phyloP scores from a whole-genome alignment of 2,329 filamentous ascomycete genomes.

The Exophiala xenobiotica region DNA sequence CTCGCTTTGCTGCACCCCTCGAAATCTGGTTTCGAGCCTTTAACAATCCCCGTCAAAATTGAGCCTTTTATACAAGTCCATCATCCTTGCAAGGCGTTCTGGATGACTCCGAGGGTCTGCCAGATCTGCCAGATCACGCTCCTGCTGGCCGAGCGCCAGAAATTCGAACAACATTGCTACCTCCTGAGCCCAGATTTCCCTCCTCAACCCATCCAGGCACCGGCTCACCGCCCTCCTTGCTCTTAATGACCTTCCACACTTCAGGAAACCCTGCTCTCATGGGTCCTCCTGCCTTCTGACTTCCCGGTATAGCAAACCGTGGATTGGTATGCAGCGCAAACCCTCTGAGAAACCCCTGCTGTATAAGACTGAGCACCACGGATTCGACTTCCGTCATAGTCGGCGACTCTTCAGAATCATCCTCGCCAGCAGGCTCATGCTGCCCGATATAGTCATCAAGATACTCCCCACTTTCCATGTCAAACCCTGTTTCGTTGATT shows the following conservation, averaged over 20 bases:
- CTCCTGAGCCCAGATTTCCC: conserved; percentile 27
- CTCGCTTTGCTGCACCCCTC: no score
- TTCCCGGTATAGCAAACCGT: conserved; percentile 79
- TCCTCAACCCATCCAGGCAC: conserved; percentile 74
- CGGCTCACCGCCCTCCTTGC: conserved; percentile 57
- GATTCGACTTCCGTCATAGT: conserved; percentile 70
- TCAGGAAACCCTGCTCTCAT: conserved; percentile 72
- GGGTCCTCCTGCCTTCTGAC: conserved; percentile 60
- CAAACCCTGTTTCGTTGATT: conserved; percentile 27
- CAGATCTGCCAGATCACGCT: conserved; percentile 6
- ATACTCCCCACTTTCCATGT: conserved; percentile 24
- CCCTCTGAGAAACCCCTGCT: conserved; percentile 77
- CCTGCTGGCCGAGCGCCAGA: conserved; percentile 15
- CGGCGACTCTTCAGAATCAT: conserved; percentile 12
- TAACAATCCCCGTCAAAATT: no score
- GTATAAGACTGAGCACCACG: conserved; percentile 71
- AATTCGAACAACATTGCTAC: conserved; percentile 29
- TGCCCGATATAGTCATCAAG: conserved; percentile 23
- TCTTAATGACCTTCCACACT: conserved; percentile 67
- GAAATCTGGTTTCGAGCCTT: no score
- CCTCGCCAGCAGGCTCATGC: conserved; percentile 4
- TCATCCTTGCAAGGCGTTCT: not conserved
- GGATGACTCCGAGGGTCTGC: not conserved
- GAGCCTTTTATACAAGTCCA: not conserved
- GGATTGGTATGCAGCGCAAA: conserved; percentile 76